Conservation (phyloP, 2,329 filamentous ascomycete species). For the Pseudocercospora musae region DNA sequence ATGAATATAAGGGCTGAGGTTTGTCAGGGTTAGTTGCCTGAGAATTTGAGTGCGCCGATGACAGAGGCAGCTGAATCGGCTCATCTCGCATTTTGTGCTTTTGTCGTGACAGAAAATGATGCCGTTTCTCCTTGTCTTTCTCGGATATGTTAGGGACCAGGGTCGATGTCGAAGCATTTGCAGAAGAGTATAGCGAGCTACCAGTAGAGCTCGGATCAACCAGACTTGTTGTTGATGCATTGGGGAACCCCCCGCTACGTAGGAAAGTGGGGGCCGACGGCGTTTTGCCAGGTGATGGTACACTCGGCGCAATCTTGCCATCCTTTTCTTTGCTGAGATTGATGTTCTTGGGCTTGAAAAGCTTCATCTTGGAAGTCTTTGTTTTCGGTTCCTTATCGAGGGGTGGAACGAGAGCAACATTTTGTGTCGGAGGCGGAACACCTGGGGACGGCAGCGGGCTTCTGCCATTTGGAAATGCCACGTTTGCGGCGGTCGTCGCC, state of each 20-base stretch:
- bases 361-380: constrained; percentile 73
- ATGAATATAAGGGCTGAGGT: constrained; percentile 74
- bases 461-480: constrained; percentile 61
- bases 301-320: constrained; percentile 58
- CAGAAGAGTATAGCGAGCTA: constrained; percentile 66
- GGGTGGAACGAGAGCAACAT: constrained; percentile 22
- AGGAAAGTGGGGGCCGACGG: constrained; percentile 55
- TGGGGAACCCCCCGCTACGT: constrained; percentile 63
- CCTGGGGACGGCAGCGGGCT: constrained; percentile 51
- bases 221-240: constrained; percentile 67
- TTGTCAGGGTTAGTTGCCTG: constrained; percentile 71
- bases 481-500: constrained; percentile 69
- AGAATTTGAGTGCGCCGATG: constrained; percentile 73
- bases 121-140: constrained; percentile 72
- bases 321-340: constrained; percentile 67
- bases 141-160: constrained; percentile 60
- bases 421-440: constrained; percentile 17
- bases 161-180: constrained; percentile 74
- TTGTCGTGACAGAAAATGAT: constrained; percentile 74
- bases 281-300: constrained; percentile 60
- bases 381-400: constrained; percentile 60
- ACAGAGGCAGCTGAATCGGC: constrained; percentile 64
- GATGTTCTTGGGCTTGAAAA: constrained; percentile 75
- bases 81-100: constrained; percentile 74
- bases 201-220: constrained; percentile 56